Conservation (phyloP, 1,284 basidiomycete genomes). For the Cerioporus squamosus region DNA sequence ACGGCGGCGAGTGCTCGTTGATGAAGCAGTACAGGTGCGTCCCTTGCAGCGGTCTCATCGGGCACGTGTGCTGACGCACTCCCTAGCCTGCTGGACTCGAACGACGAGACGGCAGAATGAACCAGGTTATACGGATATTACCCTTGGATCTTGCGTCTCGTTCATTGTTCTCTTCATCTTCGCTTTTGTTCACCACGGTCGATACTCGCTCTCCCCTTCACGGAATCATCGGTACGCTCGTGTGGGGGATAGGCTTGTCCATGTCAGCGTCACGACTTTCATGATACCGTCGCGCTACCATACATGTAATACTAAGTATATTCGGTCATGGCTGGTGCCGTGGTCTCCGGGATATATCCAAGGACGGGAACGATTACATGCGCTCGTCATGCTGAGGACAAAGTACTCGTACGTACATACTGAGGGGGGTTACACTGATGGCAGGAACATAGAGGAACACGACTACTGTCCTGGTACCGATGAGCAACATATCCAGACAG, state of each 20-base stretch:
- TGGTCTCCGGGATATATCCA: background rate
- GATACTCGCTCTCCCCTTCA: background rate
- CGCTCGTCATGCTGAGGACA: too few species aligned
- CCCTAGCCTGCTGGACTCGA: conserved; percentile 23
- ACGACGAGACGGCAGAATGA: conserved; percentile 23
- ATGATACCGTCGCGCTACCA: conserved; percentile 2
- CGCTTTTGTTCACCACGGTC: background rate
- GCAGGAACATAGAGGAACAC: too few species aligned
- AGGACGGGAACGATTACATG: conserved; percentile 1
- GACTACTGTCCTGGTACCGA: too few species aligned
- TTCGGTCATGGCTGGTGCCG: background rate
- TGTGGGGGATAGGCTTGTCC: background rate
- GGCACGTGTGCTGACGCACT: background rate
- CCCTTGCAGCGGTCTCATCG: background rate
- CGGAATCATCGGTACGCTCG: background rate
- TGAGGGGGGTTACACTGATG: too few species aligned
- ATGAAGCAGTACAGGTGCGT: conserved; percentile 89
- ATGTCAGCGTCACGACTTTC: background rate
- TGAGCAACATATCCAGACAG: too few species aligned
- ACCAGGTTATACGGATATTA: background rate
- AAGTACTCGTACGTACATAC: too few species aligned
- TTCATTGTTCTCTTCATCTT: background rate
- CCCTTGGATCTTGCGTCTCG: background rate
- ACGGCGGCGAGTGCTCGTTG: conserved; percentile 93
- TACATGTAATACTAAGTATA: conserved; percentile 9